Percentiles rank a stretch among this genome's conserved stretches.
Evolutionary conservation across 75 land plant species (phyloP).

Genomic region (Chamaecyparis obtusa): DNA sequence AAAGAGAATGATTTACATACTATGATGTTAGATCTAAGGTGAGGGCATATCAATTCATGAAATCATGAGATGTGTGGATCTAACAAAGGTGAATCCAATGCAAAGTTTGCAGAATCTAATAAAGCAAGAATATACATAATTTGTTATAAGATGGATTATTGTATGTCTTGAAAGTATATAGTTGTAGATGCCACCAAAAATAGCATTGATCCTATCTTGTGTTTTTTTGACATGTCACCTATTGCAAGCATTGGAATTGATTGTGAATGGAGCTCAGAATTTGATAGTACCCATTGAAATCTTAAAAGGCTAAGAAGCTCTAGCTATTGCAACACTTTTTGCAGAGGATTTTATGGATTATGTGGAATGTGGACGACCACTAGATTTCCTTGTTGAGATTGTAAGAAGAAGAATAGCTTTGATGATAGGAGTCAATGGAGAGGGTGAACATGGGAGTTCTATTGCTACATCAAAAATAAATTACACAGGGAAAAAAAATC

Average conservation of each 20-base stretch:
- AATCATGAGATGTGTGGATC: too few relatives aligned
- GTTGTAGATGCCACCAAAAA: not conserved
- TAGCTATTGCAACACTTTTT: conserved; percentile 65
- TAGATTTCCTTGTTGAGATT: conserved; percentile 43
- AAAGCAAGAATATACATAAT: too few relatives aligned
- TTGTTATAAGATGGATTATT: too few relatives aligned
- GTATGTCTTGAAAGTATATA: too few relatives aligned
- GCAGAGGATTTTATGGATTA: conserved; percentile 62
- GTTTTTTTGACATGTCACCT: conserved; percentile 32
- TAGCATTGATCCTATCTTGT: not conserved
- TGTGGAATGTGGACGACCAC: conserved; percentile 65
- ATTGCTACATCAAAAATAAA: not conserved
- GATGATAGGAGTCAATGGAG: conserved; percentile 23
- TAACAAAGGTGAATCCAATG: too few relatives aligned
- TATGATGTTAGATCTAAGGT: too few relatives aligned
- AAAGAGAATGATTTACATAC: too few relatives aligned
- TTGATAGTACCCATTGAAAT: conserved; percentile 59
- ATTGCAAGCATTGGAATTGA: conserved; percentile 65
- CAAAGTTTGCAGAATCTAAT: too few relatives aligned
- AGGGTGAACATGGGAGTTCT: not conserved
- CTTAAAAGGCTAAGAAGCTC: conserved; percentile 29
- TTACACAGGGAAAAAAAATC: not conserved
- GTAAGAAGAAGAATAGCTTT: conserved; percentile 36
- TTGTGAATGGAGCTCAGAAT: conserved; percentile 69
- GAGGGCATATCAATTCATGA: too few relatives aligned